Evolutionary conservation across 305 asterid genomes (phyloP).

Genomic region (Fraxinus dipetala): DNA sequence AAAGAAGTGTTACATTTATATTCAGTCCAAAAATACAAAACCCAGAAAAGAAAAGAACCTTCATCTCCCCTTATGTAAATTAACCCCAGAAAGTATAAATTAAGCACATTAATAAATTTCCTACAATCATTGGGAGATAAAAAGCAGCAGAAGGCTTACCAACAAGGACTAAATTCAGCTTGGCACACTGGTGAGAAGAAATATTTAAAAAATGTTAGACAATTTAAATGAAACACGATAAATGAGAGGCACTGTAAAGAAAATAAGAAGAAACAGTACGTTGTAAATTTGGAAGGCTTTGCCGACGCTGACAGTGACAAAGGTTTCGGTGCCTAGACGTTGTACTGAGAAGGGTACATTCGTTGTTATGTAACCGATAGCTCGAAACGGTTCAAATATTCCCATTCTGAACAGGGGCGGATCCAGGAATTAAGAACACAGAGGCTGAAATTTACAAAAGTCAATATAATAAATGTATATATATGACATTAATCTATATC

Average conservation of each 20-base stretch:
- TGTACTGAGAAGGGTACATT: constrained; percentile 78
- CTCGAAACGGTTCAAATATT: constrained; percentile 81
- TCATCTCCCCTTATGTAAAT: not conserved
- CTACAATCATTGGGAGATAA: not conserved
- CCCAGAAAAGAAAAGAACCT: not conserved
- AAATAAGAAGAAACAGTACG: constrained; percentile 28
- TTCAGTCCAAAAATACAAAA: not conserved
- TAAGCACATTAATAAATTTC: not conserved
- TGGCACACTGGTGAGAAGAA: constrained; percentile 59
- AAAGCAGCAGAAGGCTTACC: constrained; percentile 43
- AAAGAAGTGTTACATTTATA: not conserved
- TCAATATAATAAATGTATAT: not conserved
- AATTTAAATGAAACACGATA: not conserved
- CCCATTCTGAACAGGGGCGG: constrained; percentile 42
- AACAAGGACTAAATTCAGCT: constrained; percentile 78
- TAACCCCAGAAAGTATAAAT: not conserved
- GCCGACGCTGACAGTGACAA: constrained; percentile 88
- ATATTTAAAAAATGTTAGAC: constrained; percentile 14
- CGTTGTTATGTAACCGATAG: constrained; percentile 71
- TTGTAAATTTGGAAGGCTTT: constrained; percentile 85
- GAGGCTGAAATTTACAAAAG: not conserved
- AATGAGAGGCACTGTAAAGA: not conserved
- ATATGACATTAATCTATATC: not conserved
- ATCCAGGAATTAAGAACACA: not conserved
- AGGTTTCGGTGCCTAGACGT: constrained; percentile 88